A percentile compares a stretch with the other conserved stretches of the same genome.
These are phyloP conservation scores for Triticum monococcum DNA, from an alignment of 176 grass and related monocot genomes.

Conservation along the genomic window DNA sequence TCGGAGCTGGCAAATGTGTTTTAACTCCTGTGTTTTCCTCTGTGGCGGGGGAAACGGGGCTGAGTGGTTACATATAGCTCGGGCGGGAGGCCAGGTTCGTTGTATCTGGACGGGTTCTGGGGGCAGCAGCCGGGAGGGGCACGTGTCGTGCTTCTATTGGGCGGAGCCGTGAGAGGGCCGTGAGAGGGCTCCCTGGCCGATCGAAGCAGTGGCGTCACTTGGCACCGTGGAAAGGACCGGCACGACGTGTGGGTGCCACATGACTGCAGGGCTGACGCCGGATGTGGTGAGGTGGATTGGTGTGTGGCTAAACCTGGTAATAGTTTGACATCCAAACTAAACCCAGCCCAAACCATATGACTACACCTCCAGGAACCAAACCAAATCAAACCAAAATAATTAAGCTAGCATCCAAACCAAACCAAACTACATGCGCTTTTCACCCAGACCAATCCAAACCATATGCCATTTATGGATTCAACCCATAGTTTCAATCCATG, in stretches of 20 bases:
- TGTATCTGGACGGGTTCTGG: constrained; percentile 61
- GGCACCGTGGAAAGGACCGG: neutral
- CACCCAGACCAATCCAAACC: no score
- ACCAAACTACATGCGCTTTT: no score
- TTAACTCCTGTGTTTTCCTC: constrained; percentile 31
- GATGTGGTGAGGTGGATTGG: neutral
- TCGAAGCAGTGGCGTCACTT: constrained; percentile 66
- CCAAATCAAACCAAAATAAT: no score
- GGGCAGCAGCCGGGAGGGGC: neutral
- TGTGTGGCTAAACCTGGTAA: no score
- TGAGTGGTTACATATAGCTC: constrained; percentile 44
- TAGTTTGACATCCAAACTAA: no score
- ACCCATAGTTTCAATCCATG: no score
- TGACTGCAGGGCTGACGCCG: neutral
- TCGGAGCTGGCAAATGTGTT: neutral
- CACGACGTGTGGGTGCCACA: constrained; percentile 2
- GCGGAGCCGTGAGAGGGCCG: neutral
- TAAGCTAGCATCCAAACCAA: no score
- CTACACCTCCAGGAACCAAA: no score
- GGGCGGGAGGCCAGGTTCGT: constrained; percentile 31
- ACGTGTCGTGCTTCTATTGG: constrained; percentile 28
- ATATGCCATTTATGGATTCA: no score
- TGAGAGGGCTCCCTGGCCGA: constrained; percentile 24
- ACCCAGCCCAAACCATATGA: no score
- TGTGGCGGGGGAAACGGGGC: constrained; percentile 8